Base-by-base conservation (phyloP, 1,139 yeast genomes). In the Magnusiomyces magnusii region DNA sequence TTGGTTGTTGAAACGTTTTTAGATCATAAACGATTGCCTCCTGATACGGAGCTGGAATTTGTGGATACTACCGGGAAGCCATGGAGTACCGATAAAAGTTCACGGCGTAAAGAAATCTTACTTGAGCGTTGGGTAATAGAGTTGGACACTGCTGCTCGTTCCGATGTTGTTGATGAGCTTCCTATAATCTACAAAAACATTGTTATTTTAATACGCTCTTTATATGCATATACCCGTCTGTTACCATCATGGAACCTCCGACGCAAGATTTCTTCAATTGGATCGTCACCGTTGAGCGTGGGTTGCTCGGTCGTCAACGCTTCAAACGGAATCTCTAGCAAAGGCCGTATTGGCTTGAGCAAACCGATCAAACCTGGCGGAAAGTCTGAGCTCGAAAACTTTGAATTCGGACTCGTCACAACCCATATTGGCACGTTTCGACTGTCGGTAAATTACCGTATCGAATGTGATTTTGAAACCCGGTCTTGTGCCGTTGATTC, bases 121-220 rank as follows among this genome's bases (percentile, higher is more conserved):
- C 74, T 93, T 60, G 99, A 93, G 69, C 78, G 99, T 61, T 93
- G 99, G 99, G 76, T 90, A 28, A 76, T 93, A 47, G 96, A 91
- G 70, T 81, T 91, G 63, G 28, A 75, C 86, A 70, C 95, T 92
- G 0, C 79, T 84, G 21, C 10, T 1, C 81, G 77, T 69, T 64
- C 57, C 92, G 87, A 61, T 34, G 42, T 36, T 19, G 41, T 42
- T 24, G 57, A 58, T 51, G 54, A 54, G 49, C 76, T 87, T 27
- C 90, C 95, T 0, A 72, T 78, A 31, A 80, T 87, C 19, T 88
- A 89, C 75, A 88, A 87, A 68, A 87, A 86, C 66, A 82, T 93
- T 39, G 82, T 88, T 47, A 76, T 90, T 1, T 74, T 88, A 50
- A 84, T 93, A 66, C 80, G 98, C 54, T 83, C 88, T 57, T 73